A percentile compares a stretch with the other conserved stretches of the same genome.
These are phyloP conservation scores for Yamadazyma triangularis DNA, from an alignment of 1,139 yeast species.

Conservation along the genomic window DNA sequence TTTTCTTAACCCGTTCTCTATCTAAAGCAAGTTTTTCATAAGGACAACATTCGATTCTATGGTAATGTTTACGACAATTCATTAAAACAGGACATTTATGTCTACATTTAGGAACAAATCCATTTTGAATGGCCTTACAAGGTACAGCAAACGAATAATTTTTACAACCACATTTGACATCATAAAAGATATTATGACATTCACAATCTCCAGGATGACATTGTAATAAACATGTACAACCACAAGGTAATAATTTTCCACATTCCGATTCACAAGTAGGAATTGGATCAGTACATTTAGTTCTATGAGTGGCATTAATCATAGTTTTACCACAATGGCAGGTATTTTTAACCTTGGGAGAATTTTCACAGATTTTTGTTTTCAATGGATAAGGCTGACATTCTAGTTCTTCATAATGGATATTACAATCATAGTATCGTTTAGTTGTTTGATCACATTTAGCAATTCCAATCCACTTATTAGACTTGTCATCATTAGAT, in stretches of 20 bases:
- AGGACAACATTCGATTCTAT: constrained; percentile 65
- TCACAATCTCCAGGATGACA: constrained; percentile 82
- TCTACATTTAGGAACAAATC: constrained; percentile 57
- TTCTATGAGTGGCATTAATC: constrained; percentile 27
- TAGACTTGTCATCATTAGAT: constrained; percentile 16
- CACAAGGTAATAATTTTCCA: constrained; percentile 63
- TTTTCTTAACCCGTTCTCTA: constrained; percentile 57
- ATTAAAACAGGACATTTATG: constrained; percentile 72
- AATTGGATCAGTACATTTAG: constrained; percentile 66
- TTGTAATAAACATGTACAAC: constrained; percentile 59
- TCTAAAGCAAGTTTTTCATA: constrained; percentile 59
- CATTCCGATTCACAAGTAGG: constrained; percentile 70
- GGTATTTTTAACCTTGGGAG: constrained; percentile 54
- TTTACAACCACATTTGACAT: constrained; percentile 52
- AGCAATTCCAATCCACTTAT: constrained; percentile 64
- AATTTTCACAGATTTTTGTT: constrained; percentile 51
- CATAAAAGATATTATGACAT: constrained; percentile 45
- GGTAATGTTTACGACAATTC: constrained; percentile 80
- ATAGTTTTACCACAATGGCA: constrained; percentile 73
- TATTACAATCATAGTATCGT: constrained; percentile 58
- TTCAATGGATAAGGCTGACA: constrained; percentile 54
- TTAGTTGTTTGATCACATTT: constrained; percentile 52
- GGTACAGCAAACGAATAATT: constrained; percentile 53
- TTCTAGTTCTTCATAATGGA: constrained; percentile 52
- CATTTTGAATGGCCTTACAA: constrained; percentile 52